phyloP scores from a whole-genome alignment of 1,284 basidiomycete genomes.

The Fomitiporia mediterranea region DNA sequence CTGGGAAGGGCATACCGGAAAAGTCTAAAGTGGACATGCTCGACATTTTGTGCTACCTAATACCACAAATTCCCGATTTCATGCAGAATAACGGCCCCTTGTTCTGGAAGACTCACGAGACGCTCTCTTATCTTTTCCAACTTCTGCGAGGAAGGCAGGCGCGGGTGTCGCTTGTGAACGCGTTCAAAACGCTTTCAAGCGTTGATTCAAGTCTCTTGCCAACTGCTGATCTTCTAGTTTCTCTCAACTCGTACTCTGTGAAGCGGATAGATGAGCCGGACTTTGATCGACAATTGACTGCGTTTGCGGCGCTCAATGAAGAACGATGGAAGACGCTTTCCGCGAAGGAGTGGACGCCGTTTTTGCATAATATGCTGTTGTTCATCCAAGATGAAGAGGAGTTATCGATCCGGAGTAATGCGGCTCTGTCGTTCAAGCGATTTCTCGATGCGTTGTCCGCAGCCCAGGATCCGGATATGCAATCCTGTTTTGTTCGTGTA shows the following conservation, averaged over 20 bases:
- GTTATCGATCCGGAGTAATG: constrained; percentile 82
- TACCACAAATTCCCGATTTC: constrained; percentile 72
- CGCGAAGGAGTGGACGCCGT: constrained; percentile 71
- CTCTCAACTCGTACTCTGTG: constrained; percentile 83
- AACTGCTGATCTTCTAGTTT: constrained; percentile 55
- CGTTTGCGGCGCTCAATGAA: constrained; percentile 77
- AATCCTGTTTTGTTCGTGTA: constrained; percentile 57
- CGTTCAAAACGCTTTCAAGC: constrained; percentile 57
- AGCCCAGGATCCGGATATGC: constrained; percentile 38
- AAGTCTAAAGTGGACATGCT: constrained; percentile 85
- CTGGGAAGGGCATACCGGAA: constrained; percentile 76
- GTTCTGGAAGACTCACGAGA: constrained; percentile 57
- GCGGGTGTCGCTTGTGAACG: constrained; percentile 60
- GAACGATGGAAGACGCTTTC: constrained; percentile 46
- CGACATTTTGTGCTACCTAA: constrained; percentile 68
- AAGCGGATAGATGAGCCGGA: constrained; percentile 89
- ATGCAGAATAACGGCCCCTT: constrained; percentile 43
- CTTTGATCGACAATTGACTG: constrained; percentile 81
- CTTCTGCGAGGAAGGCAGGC: constrained; percentile 66
- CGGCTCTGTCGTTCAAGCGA: constrained; percentile 71
- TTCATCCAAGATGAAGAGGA: constrained; percentile 91
- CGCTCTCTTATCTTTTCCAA: constrained; percentile 75
- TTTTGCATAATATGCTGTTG: constrained; percentile 82
- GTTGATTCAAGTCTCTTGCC: constrained; percentile 45
- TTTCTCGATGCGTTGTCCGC: constrained; percentile 64